Evolutionary conservation across 2,329 filamentous ascomycete genomes (phyloP), one percentile per base, ranked within the genome.

Genomic region (Monilinia laxa): DNA sequence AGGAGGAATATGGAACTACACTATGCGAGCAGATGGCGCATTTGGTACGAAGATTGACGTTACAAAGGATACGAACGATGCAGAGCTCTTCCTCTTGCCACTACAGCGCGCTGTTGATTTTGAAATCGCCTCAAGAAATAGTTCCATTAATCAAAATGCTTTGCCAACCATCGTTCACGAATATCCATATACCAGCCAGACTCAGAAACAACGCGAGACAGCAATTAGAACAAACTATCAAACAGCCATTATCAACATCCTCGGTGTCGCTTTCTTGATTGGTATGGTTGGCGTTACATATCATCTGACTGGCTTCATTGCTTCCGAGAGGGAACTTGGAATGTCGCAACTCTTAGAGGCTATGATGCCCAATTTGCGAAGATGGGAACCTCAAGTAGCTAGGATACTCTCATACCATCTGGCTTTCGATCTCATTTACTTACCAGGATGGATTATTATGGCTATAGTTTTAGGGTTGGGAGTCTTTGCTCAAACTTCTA

Each of bases 261-360:
- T 97, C 70, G 92, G 83, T 20, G 87, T 96, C 25, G 88, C 88
- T 0, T 92, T 96, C 75, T 87, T 96, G 73, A 86, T 93, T 60
- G 90, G 88, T 25, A 84, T 95, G 65, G 87, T 95, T 56, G 92
- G 91, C 65, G 85, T 97, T 35, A 89, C 89, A 49, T 97, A 97
- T 76, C 93, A 97, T 74, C 81, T 96, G 66, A 91, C 92, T 0
- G 93, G 93, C 11, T 87, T 93, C 73, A 89, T 96, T 76, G 93
- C 93, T 10, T 87, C 88, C 2, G 93, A 97, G 78, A 83, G 93
- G 66, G 93, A 97, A 79, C 82, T 87, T 20, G 93, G 93, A 67
- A 95, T 97, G 85, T 91, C 91, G 5, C 91, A 93, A 70, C 82
- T 97, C 38, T 87, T 97, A 54, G 93, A 97, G 78, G 90, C 92